Evolutionary conservation across 2,329 filamentous ascomycete genomes (phyloP), one percentile per base, ranked within the genome.

Genomic region (Aspergillus ruber): DNA sequence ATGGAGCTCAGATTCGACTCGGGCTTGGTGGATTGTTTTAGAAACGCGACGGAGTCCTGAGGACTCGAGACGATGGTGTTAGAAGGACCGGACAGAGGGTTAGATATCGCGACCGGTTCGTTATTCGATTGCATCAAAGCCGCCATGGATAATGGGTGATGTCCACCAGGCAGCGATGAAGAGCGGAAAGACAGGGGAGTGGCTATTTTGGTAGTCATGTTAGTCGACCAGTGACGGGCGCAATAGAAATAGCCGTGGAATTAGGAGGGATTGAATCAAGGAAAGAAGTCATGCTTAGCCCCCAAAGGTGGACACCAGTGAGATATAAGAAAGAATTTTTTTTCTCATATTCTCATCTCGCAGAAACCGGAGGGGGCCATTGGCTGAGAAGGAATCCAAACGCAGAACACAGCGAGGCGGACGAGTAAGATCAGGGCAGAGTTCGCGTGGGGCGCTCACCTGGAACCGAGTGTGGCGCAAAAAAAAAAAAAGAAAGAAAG

Each of bases 391-490:
- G 50, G 57, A 56, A 54, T 51, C 49, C 52, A 57, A 51, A 36
- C 15, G 10, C 17, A 45, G 32, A 43, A 40, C 50, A 20, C 36
- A 15, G 25, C 25, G 10, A 12, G 25, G 21, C 44, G 43, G 46
- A 53, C 48, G 35, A 48, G 18, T 32, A 52, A 41, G 20, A 51
- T 46, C 32, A 50, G 52, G 55, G 51, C 54, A 49, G 52, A 50
- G 50, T 61, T 60, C 57, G 60, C 64, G 64, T 65, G 61, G 63
- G 65, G 62, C 61, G 64, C 62, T 64, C 57, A 65, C 64, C 62
- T 63, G 57, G 58, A 62, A 57, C 59, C 59, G 59, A 69, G 65
- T 70, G 68, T 71, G 68, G 68, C 68, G 68, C 68, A 71, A 71
- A 68, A 67, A 39, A 12, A 15, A 6, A 33, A n/a, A 33, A n/a